A percentile compares a stretch with the other conserved stretches of the same genome.
phyloP scores from a whole-genome alignment of 2,329 filamentous ascomycete genomes.

The Dothideomycetes sp. region DNA sequence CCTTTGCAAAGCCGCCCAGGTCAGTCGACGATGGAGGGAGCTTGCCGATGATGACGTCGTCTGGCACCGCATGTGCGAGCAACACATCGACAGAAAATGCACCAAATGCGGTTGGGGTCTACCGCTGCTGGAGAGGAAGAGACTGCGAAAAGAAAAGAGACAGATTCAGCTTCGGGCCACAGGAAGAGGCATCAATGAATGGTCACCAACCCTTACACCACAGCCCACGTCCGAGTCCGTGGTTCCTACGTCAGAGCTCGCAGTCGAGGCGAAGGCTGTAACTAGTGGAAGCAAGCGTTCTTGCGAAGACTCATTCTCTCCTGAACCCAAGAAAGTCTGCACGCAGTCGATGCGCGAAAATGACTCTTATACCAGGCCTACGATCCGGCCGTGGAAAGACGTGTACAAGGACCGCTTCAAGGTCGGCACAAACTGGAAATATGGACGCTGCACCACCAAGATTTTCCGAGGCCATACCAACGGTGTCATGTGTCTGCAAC shows the following conservation, averaged over 20 bases:
- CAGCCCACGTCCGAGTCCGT: constrained; percentile 21
- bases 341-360: constrained; percentile 12
- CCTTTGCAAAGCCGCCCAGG: constrained; percentile 89
- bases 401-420: constrained; percentile 94
- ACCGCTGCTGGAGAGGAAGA: constrained; percentile 78
- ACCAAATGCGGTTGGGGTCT: constrained; percentile 93
- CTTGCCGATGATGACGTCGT: constrained; percentile 96
- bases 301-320: constrained; percentile 5
- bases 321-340: constrained; percentile 23
- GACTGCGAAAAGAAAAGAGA: constrained; percentile 74
- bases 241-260: background rate
- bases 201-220: constrained; percentile 40
- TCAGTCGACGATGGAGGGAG: constrained; percentile 76
- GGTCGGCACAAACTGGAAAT: constrained; percentile 95
- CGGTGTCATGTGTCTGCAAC: constrained; percentile 67
- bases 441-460: constrained; percentile 75
- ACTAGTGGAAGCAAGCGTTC: constrained; percentile 10
- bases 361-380: constrained; percentile 36
- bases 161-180: constrained; percentile 64
- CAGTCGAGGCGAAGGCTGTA: background rate
- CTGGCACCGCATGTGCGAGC: constrained; percentile 97
- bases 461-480: constrained; percentile 81
- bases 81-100: constrained; percentile 89
- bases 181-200: constrained; percentile 44
- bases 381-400: constrained; percentile 76